Percentiles rank a stretch among this genome's conserved stretches.
Evolutionary conservation across 2,329 filamentous ascomycete species (phyloP).

Genomic region (Aureobasidium mangrovei): DNA sequence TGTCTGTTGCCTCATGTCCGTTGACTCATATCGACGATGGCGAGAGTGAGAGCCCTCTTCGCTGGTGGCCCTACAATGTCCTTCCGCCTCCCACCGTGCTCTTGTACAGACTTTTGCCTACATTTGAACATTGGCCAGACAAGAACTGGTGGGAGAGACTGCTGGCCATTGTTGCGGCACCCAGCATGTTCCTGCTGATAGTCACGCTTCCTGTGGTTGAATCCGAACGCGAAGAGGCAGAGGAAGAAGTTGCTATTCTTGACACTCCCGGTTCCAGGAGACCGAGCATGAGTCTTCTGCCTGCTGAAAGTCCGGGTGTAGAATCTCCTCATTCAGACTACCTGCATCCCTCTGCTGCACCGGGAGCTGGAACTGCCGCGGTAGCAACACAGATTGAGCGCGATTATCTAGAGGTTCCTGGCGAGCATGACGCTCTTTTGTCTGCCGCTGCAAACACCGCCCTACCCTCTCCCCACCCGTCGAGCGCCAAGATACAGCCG

Average conservation of each 20-base stretch:
- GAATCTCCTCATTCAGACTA: neutral
- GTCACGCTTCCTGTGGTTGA: conserved; percentile 90
- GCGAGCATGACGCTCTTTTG: conserved; percentile 1
- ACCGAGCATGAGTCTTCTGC: neutral
- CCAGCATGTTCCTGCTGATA: conserved; percentile 81
- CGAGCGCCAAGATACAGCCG: conserved; percentile 17
- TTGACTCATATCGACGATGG: conserved; percentile 33
- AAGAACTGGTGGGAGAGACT: conserved; percentile 81
- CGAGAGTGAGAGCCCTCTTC: conserved; percentile 35
- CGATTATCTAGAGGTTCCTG: conserved; percentile 12
- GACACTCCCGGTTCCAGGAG: neutral
- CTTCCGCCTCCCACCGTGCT: conserved; percentile 66
- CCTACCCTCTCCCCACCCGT: neutral
- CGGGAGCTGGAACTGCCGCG: conserved; percentile 10
- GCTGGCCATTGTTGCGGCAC: conserved; percentile 73
- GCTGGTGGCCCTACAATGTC: conserved; percentile 73
- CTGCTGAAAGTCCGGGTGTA: neutral
- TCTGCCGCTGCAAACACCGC: neutral
- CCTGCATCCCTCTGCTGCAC: neutral
- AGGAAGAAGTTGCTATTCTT: conserved; percentile 17
- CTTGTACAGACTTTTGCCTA: conserved; percentile 72
- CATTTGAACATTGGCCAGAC: conserved; percentile 68
- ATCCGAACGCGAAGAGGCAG: conserved; percentile 44
- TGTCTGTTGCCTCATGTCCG: conserved; percentile 37
- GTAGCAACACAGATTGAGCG: conserved; percentile 15